Evolutionary conservation across 345 rosid genomes (phyloP), one percentile per base, ranked within the genome.

Genomic region (Aegle marmelos): DNA sequence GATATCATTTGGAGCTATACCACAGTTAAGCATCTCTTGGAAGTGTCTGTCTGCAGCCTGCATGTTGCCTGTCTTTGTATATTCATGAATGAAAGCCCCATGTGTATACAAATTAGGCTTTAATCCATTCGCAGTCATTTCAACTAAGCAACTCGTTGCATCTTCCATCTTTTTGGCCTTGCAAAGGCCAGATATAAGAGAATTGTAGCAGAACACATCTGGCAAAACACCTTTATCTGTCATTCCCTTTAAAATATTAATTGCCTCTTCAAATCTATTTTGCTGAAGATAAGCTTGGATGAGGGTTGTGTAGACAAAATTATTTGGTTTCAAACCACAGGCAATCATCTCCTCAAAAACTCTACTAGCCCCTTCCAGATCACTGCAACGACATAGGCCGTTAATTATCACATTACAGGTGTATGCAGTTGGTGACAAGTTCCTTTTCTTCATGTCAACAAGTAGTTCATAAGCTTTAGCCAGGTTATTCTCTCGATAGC

Each of bases 91-190:
- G 22, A 94, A 83, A 77, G 93, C 84, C 57, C 95, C 93, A 74
- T 88, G 91, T 31, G 98, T 90, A 80, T 87, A 92, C 25, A 73
- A 84, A 78, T 91, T 86, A 36, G 95, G 93, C 80, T 89, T 91
- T 79, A 93, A 66, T 77, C 95, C 91, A 70, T 81, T 86, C 62
- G 80, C 87, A 22, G 25, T 72, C 94, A 95, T 95, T 83, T 89
- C 89, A 79, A 64, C 85, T 75, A 91, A 64, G 80, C 73, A 88
- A 67, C 37, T 78, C 83, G 77, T 88, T 45, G 98, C 98, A 79
- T 90, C 94, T 25, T 90, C 93, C 92, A 93, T 87, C 82, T 77
- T 88, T 77, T 81, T 83, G 69, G 95, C 94, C 84, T 91, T 88
- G 85, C 94, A 91, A 64, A 90, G 90, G 70, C 97, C 98, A 77